phyloP scores from a whole-genome alignment of 305 asterid genomes.

The Fraxinus nigra region DNA sequence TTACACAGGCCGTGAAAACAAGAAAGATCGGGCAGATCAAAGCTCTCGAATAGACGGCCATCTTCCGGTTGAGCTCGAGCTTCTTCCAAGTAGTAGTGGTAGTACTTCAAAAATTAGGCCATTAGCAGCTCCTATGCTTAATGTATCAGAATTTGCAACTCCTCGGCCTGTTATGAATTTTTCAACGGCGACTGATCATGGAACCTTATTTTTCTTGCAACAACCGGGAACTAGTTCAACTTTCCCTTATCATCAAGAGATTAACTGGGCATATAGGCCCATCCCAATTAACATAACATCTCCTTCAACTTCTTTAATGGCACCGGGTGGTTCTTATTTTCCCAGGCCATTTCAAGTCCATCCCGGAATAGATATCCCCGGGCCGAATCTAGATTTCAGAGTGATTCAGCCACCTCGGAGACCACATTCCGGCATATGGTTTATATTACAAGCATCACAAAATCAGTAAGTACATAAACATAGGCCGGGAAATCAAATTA shows the following conservation, averaged over 20 bases:
- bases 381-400: conserved; percentile 53
- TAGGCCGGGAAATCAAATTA: neutral
- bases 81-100: conserved; percentile 36
- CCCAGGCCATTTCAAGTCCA: conserved; percentile 42
- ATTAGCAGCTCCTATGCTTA: conserved; percentile 17
- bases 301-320: conserved; percentile 25
- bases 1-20: neutral
- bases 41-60: conserved; percentile 14
- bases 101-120: conserved; percentile 15
- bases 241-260: conserved; percentile 36
- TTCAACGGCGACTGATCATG: conserved; percentile 19
- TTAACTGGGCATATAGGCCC: conserved; percentile 60
- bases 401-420: conserved; percentile 75
- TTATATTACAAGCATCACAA: conserved; percentile 68
- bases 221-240: conserved; percentile 26
- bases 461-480: conserved; percentile 57
- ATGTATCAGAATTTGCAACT: conserved; percentile 27
- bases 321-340: conserved; percentile 33
- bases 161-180: conserved; percentile 32
- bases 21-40: conserved; percentile 5
- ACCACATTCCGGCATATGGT: conserved; percentile 92
- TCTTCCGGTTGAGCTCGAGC: conserved; percentile 58
- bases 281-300: conserved; percentile 26
- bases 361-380: conserved; percentile 26
- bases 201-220: conserved; percentile 37